Conservation (phyloP, 2,329 filamentous ascomycete species). For the Calonectria naviculata region DNA sequence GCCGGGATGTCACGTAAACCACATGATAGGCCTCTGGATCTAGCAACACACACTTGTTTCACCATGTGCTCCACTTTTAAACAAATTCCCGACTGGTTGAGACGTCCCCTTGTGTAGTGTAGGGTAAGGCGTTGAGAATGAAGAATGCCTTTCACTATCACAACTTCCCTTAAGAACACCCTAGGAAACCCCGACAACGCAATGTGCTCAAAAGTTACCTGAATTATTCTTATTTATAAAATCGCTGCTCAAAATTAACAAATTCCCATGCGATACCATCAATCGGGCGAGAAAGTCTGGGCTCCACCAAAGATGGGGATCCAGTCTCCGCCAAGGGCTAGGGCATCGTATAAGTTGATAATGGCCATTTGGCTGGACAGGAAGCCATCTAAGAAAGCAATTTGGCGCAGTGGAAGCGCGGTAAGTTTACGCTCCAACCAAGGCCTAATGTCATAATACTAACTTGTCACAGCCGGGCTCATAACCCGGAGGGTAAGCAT, state of each 20-base stretch:
- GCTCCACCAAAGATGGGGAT: not conserved
- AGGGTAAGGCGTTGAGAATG: too few species aligned
- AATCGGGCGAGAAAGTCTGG: not conserved
- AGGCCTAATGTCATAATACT: not conserved
- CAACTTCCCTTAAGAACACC: too few species aligned
- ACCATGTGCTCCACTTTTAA: too few species aligned
- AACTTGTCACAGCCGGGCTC: conserved; percentile 19
- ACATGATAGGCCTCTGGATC: too few species aligned
- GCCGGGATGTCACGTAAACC: too few species aligned
- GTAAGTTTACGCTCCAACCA: not conserved
- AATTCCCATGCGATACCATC: not conserved
- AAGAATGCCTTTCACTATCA: too few species aligned
- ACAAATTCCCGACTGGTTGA: too few species aligned
- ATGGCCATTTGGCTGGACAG: not conserved
- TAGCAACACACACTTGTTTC: too few species aligned
- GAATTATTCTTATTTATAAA: too few species aligned
- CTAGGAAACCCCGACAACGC: too few species aligned
- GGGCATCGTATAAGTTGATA: conserved; percentile 3
- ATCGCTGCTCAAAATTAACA: not conserved
- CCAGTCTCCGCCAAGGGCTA: conserved; percentile 17
- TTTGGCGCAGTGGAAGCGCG: conserved; percentile 24
- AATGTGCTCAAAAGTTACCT: too few species aligned
- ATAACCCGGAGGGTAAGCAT: conserved; percentile 22
- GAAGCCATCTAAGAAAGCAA: conserved; percentile 4
- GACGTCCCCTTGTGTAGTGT: too few species aligned